A percentile compares a stretch with the other conserved stretches of the same genome.
Evolutionary conservation across 1,284 basidiomycete species (phyloP).

Genomic region (Apiotrichum veenhuisii): DNA sequence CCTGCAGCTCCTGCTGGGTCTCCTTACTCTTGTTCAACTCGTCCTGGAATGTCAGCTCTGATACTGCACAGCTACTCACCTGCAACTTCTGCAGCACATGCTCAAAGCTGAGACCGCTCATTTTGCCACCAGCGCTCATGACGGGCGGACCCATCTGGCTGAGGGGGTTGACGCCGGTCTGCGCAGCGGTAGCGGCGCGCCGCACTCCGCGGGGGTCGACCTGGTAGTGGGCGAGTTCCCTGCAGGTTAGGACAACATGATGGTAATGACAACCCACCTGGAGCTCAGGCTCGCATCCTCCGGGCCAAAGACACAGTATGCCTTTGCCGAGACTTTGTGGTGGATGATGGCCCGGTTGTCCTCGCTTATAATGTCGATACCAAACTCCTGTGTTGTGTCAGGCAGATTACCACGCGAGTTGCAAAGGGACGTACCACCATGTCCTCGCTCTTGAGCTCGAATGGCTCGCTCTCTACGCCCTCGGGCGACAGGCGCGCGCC

Average conservation of each 20-base stretch:
- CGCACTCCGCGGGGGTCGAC: slow-evolving; percentile 29
- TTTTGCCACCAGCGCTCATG: slow-evolving; percentile 47
- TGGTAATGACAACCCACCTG: slow-evolving; percentile 32
- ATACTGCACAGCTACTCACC: slow-evolving; percentile 27
- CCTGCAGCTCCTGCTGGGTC: slow-evolving; percentile 82
- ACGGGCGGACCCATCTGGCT: slow-evolving; percentile 32
- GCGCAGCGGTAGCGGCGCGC: slow-evolving; percentile 9
- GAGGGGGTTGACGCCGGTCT: slow-evolving; percentile 15
- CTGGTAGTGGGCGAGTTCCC: slow-evolving; percentile 44
- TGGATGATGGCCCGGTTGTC: slow-evolving; percentile 98
- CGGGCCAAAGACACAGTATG: slow-evolving; percentile 79
- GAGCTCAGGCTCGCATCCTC: slow-evolving; percentile 63
- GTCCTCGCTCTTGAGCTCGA: slow-evolving; percentile 90
- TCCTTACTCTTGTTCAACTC: slow-evolving; percentile 93
- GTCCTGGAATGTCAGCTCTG: slow-evolving; percentile 57
- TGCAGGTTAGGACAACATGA: slow-evolving; percentile 11
- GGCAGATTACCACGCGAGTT: background rate
- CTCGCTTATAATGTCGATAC: slow-evolving; percentile 97
- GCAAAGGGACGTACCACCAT: slow-evolving; percentile 62
- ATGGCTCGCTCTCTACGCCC: slow-evolving; percentile 87
- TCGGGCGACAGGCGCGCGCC: slow-evolving; percentile 86
- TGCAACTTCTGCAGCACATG: slow-evolving; percentile 53
- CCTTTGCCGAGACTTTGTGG: slow-evolving; percentile 94
- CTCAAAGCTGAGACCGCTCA: slow-evolving; percentile 51
- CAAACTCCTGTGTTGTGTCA: slow-evolving; percentile 70